Percentiles rank a stretch among this genome's conserved stretches.
phyloP scores from a whole-genome alignment of 768 basidiomycete genomes.

The Hypsizygus marmoreus region DNA sequence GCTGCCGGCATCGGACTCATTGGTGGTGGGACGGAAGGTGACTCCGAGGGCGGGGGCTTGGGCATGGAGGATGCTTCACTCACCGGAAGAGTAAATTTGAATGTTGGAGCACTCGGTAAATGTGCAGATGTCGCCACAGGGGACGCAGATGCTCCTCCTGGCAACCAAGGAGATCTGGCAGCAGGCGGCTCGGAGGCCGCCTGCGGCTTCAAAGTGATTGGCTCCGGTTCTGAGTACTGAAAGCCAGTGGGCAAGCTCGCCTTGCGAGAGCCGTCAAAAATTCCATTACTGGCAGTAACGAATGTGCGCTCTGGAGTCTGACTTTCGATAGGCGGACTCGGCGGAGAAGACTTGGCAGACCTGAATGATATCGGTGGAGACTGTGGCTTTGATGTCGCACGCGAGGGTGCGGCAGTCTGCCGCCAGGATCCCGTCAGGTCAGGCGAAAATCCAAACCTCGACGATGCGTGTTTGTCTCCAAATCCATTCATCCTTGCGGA shows the following conservation, averaged over 20 bases:
- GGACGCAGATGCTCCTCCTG: too few relatives aligned
- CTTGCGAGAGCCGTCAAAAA: conserved; percentile 16
- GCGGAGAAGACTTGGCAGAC: conserved; percentile 17
- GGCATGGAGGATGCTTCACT: background rate
- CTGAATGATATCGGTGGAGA: conserved; percentile 17
- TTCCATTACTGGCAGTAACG: conserved; percentile 13
- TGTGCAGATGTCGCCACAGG: too few relatives aligned
- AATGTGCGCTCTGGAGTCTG: conserved; percentile 12
- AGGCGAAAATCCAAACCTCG: background rate
- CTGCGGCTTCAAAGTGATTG: too few relatives aligned
- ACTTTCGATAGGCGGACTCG: conserved; percentile 11
- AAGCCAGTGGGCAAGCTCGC: conserved; percentile 18
- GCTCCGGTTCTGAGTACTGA: conserved; percentile 13
- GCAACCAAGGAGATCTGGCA: too few relatives aligned
- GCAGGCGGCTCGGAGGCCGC: too few relatives aligned
- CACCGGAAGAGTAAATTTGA: too few relatives aligned
- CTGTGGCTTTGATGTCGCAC: conserved; percentile 10
- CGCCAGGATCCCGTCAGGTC: conserved; percentile 2
- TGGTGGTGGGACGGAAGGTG: background rate
- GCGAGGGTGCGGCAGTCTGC: conserved; percentile 3
- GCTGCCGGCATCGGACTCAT: background rate
- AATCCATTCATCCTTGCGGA: background rate
- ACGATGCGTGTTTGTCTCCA: background rate
- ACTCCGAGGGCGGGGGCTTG: background rate
- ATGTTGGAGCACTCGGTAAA: too few relatives aligned